phyloP scores from a whole-genome alignment of 441 rosid species.

The Populus trichocarpa region DNA sequence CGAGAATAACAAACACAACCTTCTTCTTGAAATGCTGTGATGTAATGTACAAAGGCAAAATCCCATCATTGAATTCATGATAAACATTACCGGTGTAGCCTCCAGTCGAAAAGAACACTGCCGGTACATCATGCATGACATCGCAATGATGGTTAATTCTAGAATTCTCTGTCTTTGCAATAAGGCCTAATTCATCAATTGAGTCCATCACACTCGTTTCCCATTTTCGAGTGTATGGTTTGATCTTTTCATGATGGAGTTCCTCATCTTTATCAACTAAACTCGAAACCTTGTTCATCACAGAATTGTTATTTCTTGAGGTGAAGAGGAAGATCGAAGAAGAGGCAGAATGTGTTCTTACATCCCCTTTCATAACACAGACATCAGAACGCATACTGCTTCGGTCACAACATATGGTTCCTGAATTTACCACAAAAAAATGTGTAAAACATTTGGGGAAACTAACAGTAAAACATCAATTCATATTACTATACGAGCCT shows the following conservation, averaged over 20 bases:
- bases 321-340: conserved; percentile 60
- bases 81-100: conserved; percentile 92
- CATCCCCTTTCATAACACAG: conserved; percentile 84
- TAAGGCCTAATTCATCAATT: conserved; percentile 61
- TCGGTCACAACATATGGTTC: conserved; percentile 84
- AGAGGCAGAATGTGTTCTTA: conserved; percentile 61
- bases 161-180: conserved; percentile 30
- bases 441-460: neutral
- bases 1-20: conserved; percentile 82
- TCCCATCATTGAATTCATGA: conserved; percentile 93
- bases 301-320: conserved; percentile 24
- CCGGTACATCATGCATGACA: conserved; percentile 69
- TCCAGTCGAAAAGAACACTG: conserved; percentile 81
- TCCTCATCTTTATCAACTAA: conserved; percentile 12
- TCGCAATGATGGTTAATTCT: conserved; percentile 45
- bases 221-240: conserved; percentile 94
- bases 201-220: conserved; percentile 76
- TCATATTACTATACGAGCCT: neutral
- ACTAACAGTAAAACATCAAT: neutral
- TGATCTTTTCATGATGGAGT: conserved; percentile 59
- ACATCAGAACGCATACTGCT: conserved; percentile 63
- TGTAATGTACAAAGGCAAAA: conserved; percentile 78
- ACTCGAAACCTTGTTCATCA: conserved; percentile 17
- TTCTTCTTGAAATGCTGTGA: conserved; percentile 68
- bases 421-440: conserved; percentile 34